A percentile compares a stretch with the other conserved stretches of the same genome.
phyloP scores from a whole-genome alignment of 768 basidiomycete species.

The Leccinum truebloodii region DNA sequence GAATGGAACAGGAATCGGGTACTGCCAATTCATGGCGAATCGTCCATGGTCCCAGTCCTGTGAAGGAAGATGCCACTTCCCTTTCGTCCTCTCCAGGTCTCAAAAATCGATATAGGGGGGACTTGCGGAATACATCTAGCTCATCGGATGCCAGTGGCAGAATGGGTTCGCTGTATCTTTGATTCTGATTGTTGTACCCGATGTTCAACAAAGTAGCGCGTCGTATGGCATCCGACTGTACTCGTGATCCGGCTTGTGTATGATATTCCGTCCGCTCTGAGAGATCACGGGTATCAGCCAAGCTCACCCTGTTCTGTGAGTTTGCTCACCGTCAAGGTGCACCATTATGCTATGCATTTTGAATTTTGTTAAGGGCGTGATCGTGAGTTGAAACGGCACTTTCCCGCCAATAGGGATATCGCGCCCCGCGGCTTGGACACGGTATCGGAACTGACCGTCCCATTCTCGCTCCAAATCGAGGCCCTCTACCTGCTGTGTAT shows the following conservation, averaged over 20 bases:
- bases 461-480: slow-evolving; percentile 87
- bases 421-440: slow-evolving; percentile 70
- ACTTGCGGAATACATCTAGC: slow-evolving; percentile 57
- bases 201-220: slow-evolving; percentile 65
- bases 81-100: slow-evolving; percentile 51
- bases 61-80: slow-evolving; percentile 57
- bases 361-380: slow-evolving; percentile 83
- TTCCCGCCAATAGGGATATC: slow-evolving; percentile 82
- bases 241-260: slow-evolving; percentile 65
- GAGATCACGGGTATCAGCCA: slow-evolving; percentile 3
- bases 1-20: slow-evolving; percentile 57
- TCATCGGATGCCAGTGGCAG: slow-evolving; percentile 80
- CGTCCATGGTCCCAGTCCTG: slow-evolving; percentile 88
- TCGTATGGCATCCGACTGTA: slow-evolving; percentile 65
- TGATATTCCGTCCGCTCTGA: slow-evolving; percentile 83
- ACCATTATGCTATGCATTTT: slow-evolving; percentile 75
- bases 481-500: slow-evolving; percentile 65
- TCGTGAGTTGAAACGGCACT: slow-evolving; percentile 75
- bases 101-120: slow-evolving; percentile 61
- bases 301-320: neutral
- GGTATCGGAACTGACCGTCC: slow-evolving; percentile 86
- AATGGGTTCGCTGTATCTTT: slow-evolving; percentile 57
- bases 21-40: slow-evolving; percentile 70
- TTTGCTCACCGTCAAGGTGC: slow-evolving; percentile 72
- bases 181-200: slow-evolving; percentile 41